Percentiles rank a stretch among this genome's conserved stretches.
phyloP scores from a whole-genome alignment of 176 grass and related monocot genomes.

The Eragrostis nindensis region DNA sequence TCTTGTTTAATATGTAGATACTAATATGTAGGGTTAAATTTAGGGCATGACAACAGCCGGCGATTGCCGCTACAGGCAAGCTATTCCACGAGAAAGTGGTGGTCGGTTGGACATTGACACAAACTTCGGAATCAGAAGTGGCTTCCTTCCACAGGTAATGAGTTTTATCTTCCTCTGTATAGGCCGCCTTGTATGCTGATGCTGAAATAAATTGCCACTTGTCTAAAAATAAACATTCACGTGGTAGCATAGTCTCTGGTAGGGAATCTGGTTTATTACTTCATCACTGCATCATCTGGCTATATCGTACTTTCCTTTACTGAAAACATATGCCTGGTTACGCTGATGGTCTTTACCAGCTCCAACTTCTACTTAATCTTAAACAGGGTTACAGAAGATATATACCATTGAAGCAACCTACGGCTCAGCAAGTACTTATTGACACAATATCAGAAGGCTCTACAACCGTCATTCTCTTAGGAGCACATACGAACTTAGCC shows the following conservation, averaged over 20 bases:
- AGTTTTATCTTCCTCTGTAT: neutral
- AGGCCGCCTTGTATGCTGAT: neutral
- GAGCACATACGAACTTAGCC: slow-evolving; percentile 75
- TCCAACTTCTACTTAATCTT: slow-evolving; percentile 24
- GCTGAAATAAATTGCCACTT: neutral
- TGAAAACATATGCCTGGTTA: neutral
- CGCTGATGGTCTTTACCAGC: slow-evolving; percentile 13
- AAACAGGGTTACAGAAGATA: slow-evolving; percentile 80
- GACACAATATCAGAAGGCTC: slow-evolving; percentile 73
- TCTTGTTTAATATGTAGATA: slow-evolving; percentile 8
- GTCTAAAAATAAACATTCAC: neutral
- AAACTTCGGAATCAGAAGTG: slow-evolving; percentile 61
- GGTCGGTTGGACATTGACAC: slow-evolving; percentile 70
- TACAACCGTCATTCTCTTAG: slow-evolving; percentile 69
- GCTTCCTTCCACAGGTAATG: slow-evolving; percentile 81
- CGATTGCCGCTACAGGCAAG: slow-evolving; percentile 71
- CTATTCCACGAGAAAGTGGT: slow-evolving; percentile 63
- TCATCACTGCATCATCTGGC: neutral
- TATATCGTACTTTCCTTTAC: slow-evolving; percentile 11
- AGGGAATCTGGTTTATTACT: neutral
- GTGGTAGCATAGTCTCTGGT: neutral
- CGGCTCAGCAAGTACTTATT: slow-evolving; percentile 66
- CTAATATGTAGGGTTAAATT: slow-evolving; percentile 28
- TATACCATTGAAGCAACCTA: slow-evolving; percentile 61
- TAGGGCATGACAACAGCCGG: slow-evolving; percentile 74